These are phyloP conservation scores for Nakazawaea ishiwadae DNA, from an alignment of 805 yeast genomes.

Conservation along the genomic window DNA sequence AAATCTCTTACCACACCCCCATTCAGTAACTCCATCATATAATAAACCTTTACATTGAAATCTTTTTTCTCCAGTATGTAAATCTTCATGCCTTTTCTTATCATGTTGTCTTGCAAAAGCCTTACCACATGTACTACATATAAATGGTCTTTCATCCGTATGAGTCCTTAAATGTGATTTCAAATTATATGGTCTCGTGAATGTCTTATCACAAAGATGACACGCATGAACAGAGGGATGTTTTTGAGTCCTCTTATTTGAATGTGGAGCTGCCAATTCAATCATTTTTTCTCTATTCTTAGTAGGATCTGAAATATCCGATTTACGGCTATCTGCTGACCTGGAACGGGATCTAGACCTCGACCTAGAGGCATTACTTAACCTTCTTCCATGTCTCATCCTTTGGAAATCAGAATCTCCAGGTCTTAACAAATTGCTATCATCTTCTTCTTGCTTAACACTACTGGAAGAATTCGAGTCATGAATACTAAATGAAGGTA, in stretches of 20 bases:
- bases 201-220: slow-evolving; percentile 76
- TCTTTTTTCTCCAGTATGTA: slow-evolving; percentile 73
- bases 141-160: slow-evolving; percentile 76
- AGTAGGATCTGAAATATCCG: slow-evolving; percentile 17
- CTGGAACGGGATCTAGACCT: slow-evolving; percentile 29
- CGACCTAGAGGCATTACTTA: slow-evolving; percentile 13
- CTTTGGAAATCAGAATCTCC: slow-evolving; percentile 17
- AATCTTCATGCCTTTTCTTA: slow-evolving; percentile 67
- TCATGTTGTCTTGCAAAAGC: slow-evolving; percentile 82
- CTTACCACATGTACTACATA: slow-evolving; percentile 70
- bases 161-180: slow-evolving; percentile 91
- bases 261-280: slow-evolving; percentile 57
- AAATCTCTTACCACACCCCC: slow-evolving; percentile 83
- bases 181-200: slow-evolving; percentile 89
- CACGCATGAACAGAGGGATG: slow-evolving; percentile 77
- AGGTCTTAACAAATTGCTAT: slow-evolving; percentile 19
- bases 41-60: slow-evolving; percentile 67
- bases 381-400: slow-evolving; percentile 11
- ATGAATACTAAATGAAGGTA: slow-evolving; percentile 12
- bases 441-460: too few species aligned
- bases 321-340: slow-evolving; percentile 18
- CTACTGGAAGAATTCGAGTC: not conserved
- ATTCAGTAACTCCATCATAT: slow-evolving; percentile 44
- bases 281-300: slow-evolving; percentile 51
- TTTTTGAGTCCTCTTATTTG: slow-evolving; percentile 56